Evolutionary conservation across 208 protist species (phyloP), one percentile per base, ranked within the genome.

Genomic region (Dictyostelium gargantuum): DNA sequence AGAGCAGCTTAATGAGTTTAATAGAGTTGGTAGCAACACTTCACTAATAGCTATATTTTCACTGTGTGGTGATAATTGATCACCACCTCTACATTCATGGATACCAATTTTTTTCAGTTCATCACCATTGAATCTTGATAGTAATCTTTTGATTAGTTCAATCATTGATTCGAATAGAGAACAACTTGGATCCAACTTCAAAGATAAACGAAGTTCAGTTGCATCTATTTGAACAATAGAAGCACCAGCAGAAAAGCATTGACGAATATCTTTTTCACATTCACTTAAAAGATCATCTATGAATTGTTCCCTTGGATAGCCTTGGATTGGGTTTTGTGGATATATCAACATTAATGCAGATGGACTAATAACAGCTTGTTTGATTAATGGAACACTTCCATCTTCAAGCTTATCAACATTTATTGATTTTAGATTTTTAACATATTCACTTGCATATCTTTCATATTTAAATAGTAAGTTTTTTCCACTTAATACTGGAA

Each of bases 241-340:
- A 32, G 81, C 81, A 23, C 81, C 81, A 17, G 11, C 19, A 6
- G 42, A 1, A 13, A 86, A 74, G 2, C 63, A 54, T n/a, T 26
- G 17, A n/a, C 35, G 10, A 38, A 86, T 86, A 32, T 86, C 81
- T 9, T 38, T 66, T 63, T 86, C 81, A 26, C 6, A 11, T 48
- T 86, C 81, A 23, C 77, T 63, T 2, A 77, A 13, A n/a, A 86
- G 26, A 29, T 86, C 81, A 17, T n/a, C 32, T 13, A 86, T 77
- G 21, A 77, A 86, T 40, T 56, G 6, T 17, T 74, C 38, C 19
- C 66, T 32, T 35, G 81, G n/a, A 46, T 86, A 86, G 9, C 38
- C 29, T 40, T 19, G 23, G 2, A 86, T 75, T 17, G 9, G 6
- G 32, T 9, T 11, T 6, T 46, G 0, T 50, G 81, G 81, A 15